Evolutionary conservation across 192 early-diverging fungal genomes (phyloP).

Genomic region (Entophlyctis luteolus): DNA sequence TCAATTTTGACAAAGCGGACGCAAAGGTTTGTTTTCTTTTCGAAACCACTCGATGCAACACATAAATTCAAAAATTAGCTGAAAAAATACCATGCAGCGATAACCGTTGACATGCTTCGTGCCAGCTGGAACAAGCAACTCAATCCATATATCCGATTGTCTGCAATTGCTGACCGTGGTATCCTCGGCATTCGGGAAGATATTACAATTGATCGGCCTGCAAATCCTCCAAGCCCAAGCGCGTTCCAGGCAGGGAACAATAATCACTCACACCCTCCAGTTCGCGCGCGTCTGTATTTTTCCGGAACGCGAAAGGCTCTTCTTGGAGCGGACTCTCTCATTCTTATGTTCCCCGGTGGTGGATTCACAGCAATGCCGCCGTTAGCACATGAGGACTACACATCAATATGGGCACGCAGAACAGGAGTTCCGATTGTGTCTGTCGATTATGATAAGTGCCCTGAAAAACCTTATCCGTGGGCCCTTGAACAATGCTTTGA

Average conservation of each 20-base stretch:
- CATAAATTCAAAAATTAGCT: slow-evolving; percentile 29
- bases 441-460: slow-evolving; percentile 92
- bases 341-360: slow-evolving; percentile 62
- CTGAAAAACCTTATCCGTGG: slow-evolving; percentile 91
- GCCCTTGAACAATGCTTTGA: slow-evolving; percentile 89
- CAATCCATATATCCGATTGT: slow-evolving; percentile 62
- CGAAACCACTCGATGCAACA: not conserved
- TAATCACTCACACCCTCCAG: slow-evolving; percentile 16
- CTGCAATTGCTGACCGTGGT: slow-evolving; percentile 44
- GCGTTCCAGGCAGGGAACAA: slow-evolving; percentile 33
- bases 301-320: slow-evolving; percentile 32
- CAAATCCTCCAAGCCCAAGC: slow-evolving; percentile 35
- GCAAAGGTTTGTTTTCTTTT: slow-evolving; percentile 60
- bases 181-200: slow-evolving; percentile 38
- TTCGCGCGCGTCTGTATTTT: slow-evolving; percentile 46
- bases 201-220: slow-evolving; percentile 38
- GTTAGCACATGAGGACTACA: slow-evolving; percentile 78
- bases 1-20: slow-evolving; percentile 77
- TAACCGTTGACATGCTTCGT: slow-evolving; percentile 82
- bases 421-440: slow-evolving; percentile 70
- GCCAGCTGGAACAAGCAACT: slow-evolving; percentile 78
- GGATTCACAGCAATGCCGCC: slow-evolving; percentile 93
- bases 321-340: slow-evolving; percentile 26
- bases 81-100: slow-evolving; percentile 67
- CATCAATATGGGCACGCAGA: slow-evolving; percentile 73